Evolutionary conservation across 306 rosid genomes (phyloP).

Genomic region (Dalbergia oliveri): DNA sequence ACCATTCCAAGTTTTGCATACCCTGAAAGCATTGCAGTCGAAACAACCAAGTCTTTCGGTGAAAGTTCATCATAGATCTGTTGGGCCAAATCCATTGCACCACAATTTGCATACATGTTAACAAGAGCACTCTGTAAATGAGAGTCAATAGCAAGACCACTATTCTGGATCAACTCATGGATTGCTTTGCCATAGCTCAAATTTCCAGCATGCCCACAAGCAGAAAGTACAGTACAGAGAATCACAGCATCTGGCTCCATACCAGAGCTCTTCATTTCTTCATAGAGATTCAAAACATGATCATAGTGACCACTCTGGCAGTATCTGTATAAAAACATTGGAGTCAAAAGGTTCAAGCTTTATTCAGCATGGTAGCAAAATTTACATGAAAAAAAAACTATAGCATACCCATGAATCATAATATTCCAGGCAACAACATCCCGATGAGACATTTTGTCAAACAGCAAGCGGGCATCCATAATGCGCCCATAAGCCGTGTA

Average conservation of each 20-base stretch:
- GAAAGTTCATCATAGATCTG: slow-evolving; percentile 57
- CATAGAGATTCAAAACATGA: slow-evolving; percentile 66
- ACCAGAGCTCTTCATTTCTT: slow-evolving; percentile 69
- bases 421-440: slow-evolving; percentile 85
- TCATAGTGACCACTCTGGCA: slow-evolving; percentile 69
- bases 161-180: slow-evolving; percentile 48
- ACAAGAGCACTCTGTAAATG: slow-evolving; percentile 73
- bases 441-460: slow-evolving; percentile 78
- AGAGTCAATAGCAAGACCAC: slow-evolving; percentile 29
- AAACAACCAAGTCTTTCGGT: slow-evolving; percentile 62
- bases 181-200: slow-evolving; percentile 51
- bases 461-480: slow-evolving; percentile 73
- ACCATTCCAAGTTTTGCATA: slow-evolving; percentile 68
- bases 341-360: slow-evolving; percentile 5
- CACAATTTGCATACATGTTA: slow-evolving; percentile 76
- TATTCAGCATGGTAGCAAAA: not conserved
- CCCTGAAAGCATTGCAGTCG: slow-evolving; percentile 82
- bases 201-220: slow-evolving; percentile 63
- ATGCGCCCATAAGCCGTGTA: slow-evolving; percentile 70
- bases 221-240: slow-evolving; percentile 73
- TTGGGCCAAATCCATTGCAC: slow-evolving; percentile 77
- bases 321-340: slow-evolving; percentile 62
- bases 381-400: not conserved
- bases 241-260: slow-evolving; percentile 68
- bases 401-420: slow-evolving; percentile 79